Conservation (phyloP, 768 basidiomycete species). For the Xanthoconium stramineum region DNA sequence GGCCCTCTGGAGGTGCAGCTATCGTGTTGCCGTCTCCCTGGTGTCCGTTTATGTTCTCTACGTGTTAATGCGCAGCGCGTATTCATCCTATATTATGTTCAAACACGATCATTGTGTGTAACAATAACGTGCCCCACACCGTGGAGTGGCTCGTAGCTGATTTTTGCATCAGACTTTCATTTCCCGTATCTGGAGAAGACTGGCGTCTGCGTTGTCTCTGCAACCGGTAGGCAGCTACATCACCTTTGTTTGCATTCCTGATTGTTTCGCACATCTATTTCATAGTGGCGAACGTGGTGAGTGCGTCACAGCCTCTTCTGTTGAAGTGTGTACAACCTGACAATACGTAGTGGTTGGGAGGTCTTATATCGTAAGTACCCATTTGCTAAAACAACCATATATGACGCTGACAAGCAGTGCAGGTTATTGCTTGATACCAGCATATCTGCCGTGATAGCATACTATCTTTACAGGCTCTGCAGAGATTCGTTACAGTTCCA, state of each 20-base stretch:
- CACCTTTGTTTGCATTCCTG: neutral
- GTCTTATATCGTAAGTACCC: neutral
- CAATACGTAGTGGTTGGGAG: neutral
- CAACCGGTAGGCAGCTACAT: neutral
- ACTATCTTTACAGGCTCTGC: slow-evolving; percentile 4
- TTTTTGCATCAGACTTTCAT: neutral
- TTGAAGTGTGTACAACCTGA: neutral
- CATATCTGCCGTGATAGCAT: neutral
- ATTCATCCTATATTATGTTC: neutral
- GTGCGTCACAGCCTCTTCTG: neutral
- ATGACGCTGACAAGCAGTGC: neutral
- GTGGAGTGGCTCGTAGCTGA: neutral
- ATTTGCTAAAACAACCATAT: neutral
- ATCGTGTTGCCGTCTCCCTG: neutral
- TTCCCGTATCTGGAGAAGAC: slow-evolving; percentile 1
- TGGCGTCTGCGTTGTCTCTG: neutral
- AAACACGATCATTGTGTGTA: neutral
- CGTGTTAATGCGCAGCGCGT: neutral
- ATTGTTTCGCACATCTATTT: neutral
- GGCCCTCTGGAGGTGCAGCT: slow-evolving; percentile 18
- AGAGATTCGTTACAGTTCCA: neutral
- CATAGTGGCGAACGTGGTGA: neutral
- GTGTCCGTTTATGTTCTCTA: slow-evolving; percentile 12
- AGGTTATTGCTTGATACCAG: neutral
- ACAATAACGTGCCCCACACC: neutral